Base-by-base conservation (phyloP, 345 rosid species). In the Murraya koenigii region DNA sequence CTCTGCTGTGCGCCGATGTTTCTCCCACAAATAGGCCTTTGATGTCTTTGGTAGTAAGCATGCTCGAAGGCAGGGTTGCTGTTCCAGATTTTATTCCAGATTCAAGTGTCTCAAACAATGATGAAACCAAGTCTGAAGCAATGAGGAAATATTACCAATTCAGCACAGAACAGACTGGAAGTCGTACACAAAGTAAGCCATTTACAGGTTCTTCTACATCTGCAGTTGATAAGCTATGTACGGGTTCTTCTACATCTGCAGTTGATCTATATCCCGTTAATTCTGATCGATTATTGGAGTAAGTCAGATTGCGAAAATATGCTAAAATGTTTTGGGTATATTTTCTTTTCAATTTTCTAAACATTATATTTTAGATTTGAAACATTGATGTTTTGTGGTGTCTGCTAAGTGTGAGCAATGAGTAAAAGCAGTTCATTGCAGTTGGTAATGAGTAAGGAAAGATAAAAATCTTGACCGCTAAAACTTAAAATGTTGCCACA, bases 1-100 rank as follows among this genome's bases (percentile, higher is more conserved):
- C 49, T 44, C 17, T 44, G 49, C 49, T 44, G 13, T 44, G 49
- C 17, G 5, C 49, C 5, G 74, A 84, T 83, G 80, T 10, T 25
- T 78, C 79, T 75, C 82, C 85, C 0, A 38, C 81, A 1, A 79
- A 69, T 9, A 84, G 94, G 76, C 94, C 92, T 14, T n/a, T 88
- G 0, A 87, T 90, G 90, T 85, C 94, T 26, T 75, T 85, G 22
- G 92, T 90, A 1, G 90, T 90, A 54, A 87, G 88, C 77, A 86
- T 87, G 84, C 88, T 88, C 1, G 89, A 90, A 85, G 92, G 90
- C 35, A 80, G 66, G 39, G 61, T 82, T 1, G 65, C 66, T 36
- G 80, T 86, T 65, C 47, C 44, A 11, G 71, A 64, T 19, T 32
- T 13, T 44, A 44, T 44, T 44, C 49, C 49, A 20, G 73, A 58